Percentiles rank a stretch among this genome's conserved stretches.
Evolutionary conservation across 495 filamentous ascomycete species (phyloP).

Genomic region (Penicilliopsis zonata): DNA sequence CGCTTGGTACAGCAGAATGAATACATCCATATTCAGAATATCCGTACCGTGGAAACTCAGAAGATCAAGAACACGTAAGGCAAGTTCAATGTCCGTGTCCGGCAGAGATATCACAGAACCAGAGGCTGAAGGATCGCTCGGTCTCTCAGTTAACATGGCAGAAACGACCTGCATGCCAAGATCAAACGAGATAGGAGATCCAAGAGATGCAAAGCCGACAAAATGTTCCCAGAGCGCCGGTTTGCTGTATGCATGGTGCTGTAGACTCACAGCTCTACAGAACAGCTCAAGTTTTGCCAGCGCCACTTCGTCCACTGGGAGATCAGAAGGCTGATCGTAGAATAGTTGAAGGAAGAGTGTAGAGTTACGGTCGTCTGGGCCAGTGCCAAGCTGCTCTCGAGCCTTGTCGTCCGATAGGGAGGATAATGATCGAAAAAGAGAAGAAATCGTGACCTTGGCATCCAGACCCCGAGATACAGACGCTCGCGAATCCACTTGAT

Average conservation of each 20-base stretch:
- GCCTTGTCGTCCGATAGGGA: slow-evolving; percentile 17
- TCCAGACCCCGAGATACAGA: background rate
- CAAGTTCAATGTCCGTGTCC: slow-evolving; percentile 21
- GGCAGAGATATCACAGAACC: slow-evolving; percentile 6
- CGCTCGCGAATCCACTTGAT: too few species aligned
- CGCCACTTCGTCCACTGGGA: slow-evolving; percentile 17
- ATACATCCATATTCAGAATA: slow-evolving; percentile 30
- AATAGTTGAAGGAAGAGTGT: slow-evolving; percentile 39
- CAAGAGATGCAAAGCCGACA: slow-evolving; percentile 16
- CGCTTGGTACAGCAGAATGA: slow-evolving; percentile 29
- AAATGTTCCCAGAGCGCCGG: slow-evolving; percentile 17
- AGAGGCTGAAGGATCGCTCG: slow-evolving; percentile 1
- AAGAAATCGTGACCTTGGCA: background rate
- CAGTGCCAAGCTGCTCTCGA: slow-evolving; percentile 24
- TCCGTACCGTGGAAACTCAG: slow-evolving; percentile 31
- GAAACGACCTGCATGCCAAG: slow-evolving; percentile 24
- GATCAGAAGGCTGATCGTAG: slow-evolving; percentile 18
- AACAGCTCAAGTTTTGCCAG: slow-evolving; percentile 21
- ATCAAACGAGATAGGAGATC: slow-evolving; percentile 20
- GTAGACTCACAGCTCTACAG: slow-evolving; percentile 21
- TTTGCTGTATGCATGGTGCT: slow-evolving; percentile 27
- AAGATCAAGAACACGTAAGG: slow-evolving; percentile 32
- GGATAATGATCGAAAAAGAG: slow-evolving; percentile 25
- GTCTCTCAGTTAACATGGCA: slow-evolving; percentile 20
- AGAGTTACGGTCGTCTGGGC: slow-evolving; percentile 26